A percentile compares a stretch with the other conserved stretches of the same genome.
phyloP scores from a whole-genome alignment of 805 yeast genomes.

The Yarrowia divulgata region DNA sequence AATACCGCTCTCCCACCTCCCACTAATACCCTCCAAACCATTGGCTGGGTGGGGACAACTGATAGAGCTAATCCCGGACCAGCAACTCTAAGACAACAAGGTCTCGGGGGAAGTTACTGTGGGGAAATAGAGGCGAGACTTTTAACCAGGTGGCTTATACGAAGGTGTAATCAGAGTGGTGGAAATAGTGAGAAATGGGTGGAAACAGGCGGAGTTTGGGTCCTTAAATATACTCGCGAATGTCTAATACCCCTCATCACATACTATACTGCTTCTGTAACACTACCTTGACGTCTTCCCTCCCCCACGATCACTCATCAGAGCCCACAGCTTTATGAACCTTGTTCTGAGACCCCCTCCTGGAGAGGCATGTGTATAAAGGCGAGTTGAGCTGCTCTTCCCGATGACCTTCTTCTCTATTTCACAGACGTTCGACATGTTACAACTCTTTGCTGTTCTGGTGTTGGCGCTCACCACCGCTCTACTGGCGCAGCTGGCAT shows the following conservation, averaged over 20 bases:
- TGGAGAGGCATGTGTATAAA: not conserved
- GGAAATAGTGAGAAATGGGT: too few species aligned
- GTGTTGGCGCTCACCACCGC: conserved; percentile 27
- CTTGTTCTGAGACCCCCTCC: conserved; percentile 19
- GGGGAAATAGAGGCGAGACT: conserved; percentile 9
- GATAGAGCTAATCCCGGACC: conserved; percentile 2
- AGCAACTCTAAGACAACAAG: not conserved
- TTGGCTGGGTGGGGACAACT: conserved; percentile 28
- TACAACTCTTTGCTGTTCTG: conserved; percentile 21
- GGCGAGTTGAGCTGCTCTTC: not conserved
- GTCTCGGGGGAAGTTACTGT: not conserved
- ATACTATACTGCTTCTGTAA: too few species aligned
- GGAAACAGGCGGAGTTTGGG: too few species aligned
- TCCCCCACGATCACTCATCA: conserved; percentile 19
- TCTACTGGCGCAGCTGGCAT: conserved; percentile 20
- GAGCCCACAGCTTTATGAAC: not conserved
- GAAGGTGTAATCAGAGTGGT: too few species aligned
- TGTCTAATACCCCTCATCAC: too few species aligned
- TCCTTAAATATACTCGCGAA: too few species aligned
- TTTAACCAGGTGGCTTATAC: not conserved
- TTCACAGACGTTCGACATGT: not conserved
- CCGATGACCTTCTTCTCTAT: too few species aligned
- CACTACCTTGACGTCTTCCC: too few species aligned
- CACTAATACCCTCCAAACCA: not conserved
- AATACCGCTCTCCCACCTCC: not conserved